These are phyloP conservation scores for Breynia disticha DNA, from an alignment of 441 rosid genomes.

Conservation along the genomic window DNA sequence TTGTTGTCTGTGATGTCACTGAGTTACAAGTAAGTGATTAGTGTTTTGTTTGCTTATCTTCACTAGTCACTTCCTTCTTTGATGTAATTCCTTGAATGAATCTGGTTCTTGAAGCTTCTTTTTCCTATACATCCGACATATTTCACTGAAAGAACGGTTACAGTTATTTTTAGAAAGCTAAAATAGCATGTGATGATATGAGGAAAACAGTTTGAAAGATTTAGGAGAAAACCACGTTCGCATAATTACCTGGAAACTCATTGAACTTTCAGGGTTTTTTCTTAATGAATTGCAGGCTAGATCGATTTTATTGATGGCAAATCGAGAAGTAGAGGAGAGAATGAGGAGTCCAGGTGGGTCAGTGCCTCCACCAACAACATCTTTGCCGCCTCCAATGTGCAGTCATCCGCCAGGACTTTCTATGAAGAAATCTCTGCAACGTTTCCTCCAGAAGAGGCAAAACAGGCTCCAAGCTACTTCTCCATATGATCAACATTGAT, in stretches of 20 bases:
- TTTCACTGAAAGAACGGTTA: too few species aligned
- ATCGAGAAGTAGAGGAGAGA: not conserved
- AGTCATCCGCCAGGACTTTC: constrained; percentile 24
- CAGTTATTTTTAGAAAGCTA: too few species aligned
- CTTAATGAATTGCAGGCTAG: not conserved
- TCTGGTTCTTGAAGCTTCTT: too few species aligned
- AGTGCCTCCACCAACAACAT: not conserved
- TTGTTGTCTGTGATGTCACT: constrained; percentile 33
- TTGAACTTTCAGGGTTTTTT: not conserved
- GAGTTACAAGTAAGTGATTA: constrained; percentile 27
- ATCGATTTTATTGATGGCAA: not conserved
- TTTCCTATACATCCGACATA: too few species aligned
- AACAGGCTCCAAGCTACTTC: constrained; percentile 7
- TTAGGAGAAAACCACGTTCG: too few species aligned
- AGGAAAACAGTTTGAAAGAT: too few species aligned
- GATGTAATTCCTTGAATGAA: too few species aligned
- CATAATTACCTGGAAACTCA: too few species aligned
- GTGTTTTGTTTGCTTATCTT: not conserved
- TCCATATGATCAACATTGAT: constrained; percentile 4
- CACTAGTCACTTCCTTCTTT: too few species aligned
- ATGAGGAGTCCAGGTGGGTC: not conserved
- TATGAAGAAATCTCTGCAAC: constrained; percentile 60
- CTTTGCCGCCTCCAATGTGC: constrained; percentile 12
- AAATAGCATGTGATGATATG: too few species aligned
- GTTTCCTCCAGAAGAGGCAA: constrained; percentile 47